A percentile compares a stretch with the other conserved stretches of the same genome.
These are phyloP conservation scores for Picea abies DNA, from an alignment of 83 land plant species.

Conservation along the genomic window DNA sequence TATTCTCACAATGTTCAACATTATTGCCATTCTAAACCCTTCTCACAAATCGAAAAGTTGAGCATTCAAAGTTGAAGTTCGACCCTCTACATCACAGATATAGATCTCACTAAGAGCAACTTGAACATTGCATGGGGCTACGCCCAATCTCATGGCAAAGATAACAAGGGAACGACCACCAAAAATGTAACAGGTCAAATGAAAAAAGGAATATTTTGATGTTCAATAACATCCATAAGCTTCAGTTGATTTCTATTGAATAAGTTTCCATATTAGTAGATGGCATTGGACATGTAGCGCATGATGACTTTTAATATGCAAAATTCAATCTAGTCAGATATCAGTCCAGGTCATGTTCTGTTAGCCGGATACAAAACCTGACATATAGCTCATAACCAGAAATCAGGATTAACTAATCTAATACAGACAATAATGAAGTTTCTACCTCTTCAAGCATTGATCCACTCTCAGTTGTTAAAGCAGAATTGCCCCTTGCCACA, in stretches of 20 bases:
- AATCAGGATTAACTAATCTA: not conserved
- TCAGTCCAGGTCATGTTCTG: not conserved
- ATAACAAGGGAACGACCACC: not conserved
- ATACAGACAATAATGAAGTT: not conserved
- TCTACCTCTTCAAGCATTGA: conserved; percentile 97
- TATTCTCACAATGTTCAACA: not conserved
- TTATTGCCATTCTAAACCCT: not conserved
- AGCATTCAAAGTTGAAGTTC: too few relatives aligned
- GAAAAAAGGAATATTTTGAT: not conserved
- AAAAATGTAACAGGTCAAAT: not conserved
- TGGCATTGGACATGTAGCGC: not conserved
- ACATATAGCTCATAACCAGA: not conserved
- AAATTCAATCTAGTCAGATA: not conserved
- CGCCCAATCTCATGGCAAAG: not conserved
- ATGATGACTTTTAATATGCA: not conserved
- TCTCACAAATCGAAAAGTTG: not conserved
- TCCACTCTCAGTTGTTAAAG: conserved; percentile 90
- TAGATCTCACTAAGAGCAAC: too few relatives aligned
- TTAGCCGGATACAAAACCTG: not conserved
- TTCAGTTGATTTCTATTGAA: not conserved
- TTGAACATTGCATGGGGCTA: too few relatives aligned
- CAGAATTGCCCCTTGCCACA: conserved; percentile 69
- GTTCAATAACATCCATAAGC: not conserved
- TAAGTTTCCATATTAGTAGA: not conserved
- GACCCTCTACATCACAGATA: too few relatives aligned